Base-by-base conservation (phyloP, 2,329 filamentous ascomycete genomes). In the Dothideomycetes sp. region DNA sequence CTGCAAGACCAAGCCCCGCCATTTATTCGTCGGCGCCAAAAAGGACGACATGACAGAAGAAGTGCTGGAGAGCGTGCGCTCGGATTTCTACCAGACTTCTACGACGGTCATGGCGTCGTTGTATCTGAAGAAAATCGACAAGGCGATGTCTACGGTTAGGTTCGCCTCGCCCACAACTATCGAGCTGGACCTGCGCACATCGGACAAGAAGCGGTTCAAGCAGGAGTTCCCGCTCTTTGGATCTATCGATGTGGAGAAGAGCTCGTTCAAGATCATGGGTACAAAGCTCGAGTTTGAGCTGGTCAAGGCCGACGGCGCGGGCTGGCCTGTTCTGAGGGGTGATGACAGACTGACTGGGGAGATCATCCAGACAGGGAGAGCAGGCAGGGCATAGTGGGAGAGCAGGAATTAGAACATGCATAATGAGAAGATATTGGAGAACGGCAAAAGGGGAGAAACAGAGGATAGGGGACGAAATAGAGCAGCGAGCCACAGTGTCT, bases 91-190 rank as follows among this genome's bases (percentile, higher is more conserved):
- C 65, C 91, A 98, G 63, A 96, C 91, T 1, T 69, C 81, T 2
- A 75, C 76, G 10, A 79, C 77, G 11, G 84, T 96, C 42, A 94
- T 93, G 49, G 88, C 84, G 2, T 91, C 84, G 7, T 81, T 95
- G 50, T 98, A 94, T 65, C 72, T 96, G 40, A 98, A 96, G 70
- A 96, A 96, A 68, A 94, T 98, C 53, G 78, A 88, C 64, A 93
- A 89, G 63, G 73, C 80, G 17, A 73, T 67, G 18, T 83, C 86
- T 37, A 81, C 74, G 48, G 73, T 96, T 34, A 68, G 73, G 17
- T 89, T 96, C 58, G 60, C 68, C 27, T 54, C 73, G 3, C 68
- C 63, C 8, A 64, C 71, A 35, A 67, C 74, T 34, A 63, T 96
- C 37, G 70, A 73, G 9, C 72, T 98, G 32, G 85, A 98, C 57